Evolutionary conservation across 106 monocot species (phyloP).

Genomic region (Apostasia ramifera): DNA sequence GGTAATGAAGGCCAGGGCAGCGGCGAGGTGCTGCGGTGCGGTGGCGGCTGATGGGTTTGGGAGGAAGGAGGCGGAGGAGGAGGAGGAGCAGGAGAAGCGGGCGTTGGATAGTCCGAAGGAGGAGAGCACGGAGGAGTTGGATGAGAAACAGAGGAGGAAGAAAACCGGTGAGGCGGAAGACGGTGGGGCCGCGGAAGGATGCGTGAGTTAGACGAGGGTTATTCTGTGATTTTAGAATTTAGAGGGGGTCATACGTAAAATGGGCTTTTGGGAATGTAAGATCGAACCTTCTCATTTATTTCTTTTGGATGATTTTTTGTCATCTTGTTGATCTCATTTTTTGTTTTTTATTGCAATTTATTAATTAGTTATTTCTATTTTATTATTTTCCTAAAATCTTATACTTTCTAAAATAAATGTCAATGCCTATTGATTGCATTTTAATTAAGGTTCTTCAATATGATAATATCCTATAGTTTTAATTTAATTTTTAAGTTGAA

Average conservation of each 20-base stretch:
- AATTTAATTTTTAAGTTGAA: too few species aligned
- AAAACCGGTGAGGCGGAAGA: not conserved
- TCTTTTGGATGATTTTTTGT: not conserved
- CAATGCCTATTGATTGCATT: too few species aligned
- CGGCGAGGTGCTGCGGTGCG: constrained; percentile 4
- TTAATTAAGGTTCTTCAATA: too few species aligned
- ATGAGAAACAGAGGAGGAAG: constrained; percentile 7
- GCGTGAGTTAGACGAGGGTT: not conserved
- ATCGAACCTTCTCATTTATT: not conserved
- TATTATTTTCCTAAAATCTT: not conserved
- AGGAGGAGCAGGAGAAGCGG: constrained; percentile 69
- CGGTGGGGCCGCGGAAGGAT: not conserved
- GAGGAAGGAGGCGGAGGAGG: constrained; percentile 24
- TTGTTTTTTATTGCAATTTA: too few species aligned
- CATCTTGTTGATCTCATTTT: not conserved
- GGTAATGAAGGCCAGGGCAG: constrained; percentile 23
- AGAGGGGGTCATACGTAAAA: not conserved
- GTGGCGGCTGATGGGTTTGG: not conserved
- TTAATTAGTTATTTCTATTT: not conserved
- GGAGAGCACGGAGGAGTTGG: constrained; percentile 5
- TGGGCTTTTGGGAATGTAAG: not conserved
- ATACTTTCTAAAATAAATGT: not conserved
- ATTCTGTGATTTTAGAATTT: not conserved
- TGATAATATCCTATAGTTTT: too few species aligned
- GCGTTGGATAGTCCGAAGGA: constrained; percentile 62